Percentiles rank a stretch among this genome's conserved stretches.
phyloP scores from a whole-genome alignment of 1,139 yeast species.

The Suhomyces terraborum region DNA sequence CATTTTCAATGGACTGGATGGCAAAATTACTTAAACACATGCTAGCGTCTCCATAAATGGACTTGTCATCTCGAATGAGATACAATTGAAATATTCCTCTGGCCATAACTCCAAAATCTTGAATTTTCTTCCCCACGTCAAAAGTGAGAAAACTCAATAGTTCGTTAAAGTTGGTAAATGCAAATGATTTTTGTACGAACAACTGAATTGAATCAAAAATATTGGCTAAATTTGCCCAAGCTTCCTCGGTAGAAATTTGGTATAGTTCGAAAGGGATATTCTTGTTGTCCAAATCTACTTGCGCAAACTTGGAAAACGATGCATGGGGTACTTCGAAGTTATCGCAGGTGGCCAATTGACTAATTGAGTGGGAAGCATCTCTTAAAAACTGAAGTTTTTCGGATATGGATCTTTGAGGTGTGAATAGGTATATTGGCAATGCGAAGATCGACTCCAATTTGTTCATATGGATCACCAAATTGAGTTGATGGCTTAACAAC shows the following conservation, averaged over 20 bases:
- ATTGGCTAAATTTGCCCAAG: constrained; percentile 35
- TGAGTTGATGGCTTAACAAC: constrained; percentile 29
- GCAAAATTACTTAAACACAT: constrained; percentile 22
- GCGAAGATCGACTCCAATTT: constrained; percentile 31
- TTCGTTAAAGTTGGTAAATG: constrained; percentile 33
- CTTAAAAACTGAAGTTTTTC: constrained; percentile 17
- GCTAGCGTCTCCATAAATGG: constrained; percentile 40
- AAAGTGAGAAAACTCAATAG: constrained; percentile 38
- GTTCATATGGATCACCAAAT: constrained; percentile 29
- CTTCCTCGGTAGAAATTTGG: constrained; percentile 23
- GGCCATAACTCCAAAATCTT: constrained; percentile 50
- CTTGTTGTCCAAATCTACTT: constrained; percentile 55
- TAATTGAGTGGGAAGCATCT: constrained; percentile 20
- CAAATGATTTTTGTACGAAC: constrained; percentile 26
- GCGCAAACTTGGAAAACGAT: constrained; percentile 51
- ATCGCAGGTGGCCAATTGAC: constrained; percentile 13
- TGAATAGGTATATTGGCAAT: constrained; percentile 26
- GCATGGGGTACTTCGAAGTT: constrained; percentile 26
- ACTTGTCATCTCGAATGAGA: constrained; percentile 59
- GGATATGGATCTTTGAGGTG: constrained; percentile 1
- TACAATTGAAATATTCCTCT: constrained; percentile 65
- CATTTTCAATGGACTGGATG: constrained; percentile 26
- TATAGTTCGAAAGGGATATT: constrained; percentile 55
- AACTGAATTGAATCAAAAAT: constrained; percentile 37
- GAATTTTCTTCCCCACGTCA: constrained; percentile 31